A percentile compares a stretch with the other conserved stretches of the same genome.
Conservation (phyloP, 768 basidiomycete species). For the Xanthoconium stramineum region DNA sequence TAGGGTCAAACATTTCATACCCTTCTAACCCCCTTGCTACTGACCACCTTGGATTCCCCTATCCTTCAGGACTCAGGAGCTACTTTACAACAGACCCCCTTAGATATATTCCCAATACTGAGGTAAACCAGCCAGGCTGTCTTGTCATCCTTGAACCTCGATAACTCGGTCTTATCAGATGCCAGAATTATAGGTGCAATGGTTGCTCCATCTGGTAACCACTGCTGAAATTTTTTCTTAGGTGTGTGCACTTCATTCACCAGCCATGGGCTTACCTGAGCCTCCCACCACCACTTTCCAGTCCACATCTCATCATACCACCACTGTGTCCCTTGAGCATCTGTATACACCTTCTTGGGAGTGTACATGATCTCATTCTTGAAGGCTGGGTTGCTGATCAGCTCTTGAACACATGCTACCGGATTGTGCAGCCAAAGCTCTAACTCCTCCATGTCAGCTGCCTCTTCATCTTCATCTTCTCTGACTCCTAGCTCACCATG, state of each 20-base stretch:
- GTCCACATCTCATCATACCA: not conserved
- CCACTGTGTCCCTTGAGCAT: not conserved
- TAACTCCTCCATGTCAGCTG: not conserved
- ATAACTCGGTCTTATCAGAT: conserved; percentile 1
- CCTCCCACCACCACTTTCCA: not conserved
- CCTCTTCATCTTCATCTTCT: not conserved
- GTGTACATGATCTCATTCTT: not conserved
- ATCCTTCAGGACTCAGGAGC: too few relatives aligned
- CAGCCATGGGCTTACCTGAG: not conserved
- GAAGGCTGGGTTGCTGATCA: not conserved
- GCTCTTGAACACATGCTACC: not conserved
- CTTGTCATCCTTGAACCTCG: not conserved
- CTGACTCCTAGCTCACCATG: not conserved
- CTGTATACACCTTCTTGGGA: not conserved
- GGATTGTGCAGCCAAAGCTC: not conserved
- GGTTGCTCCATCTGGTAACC: not conserved
- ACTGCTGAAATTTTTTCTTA: too few relatives aligned
- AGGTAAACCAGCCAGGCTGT: conserved; percentile 2
- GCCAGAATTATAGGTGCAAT: not conserved
- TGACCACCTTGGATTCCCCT: too few relatives aligned
- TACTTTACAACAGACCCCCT: not conserved
- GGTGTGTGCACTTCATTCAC: too few relatives aligned
- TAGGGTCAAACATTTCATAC: too few relatives aligned
- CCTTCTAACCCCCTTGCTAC: too few relatives aligned
- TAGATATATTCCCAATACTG: not conserved